Evolutionary conservation across 805 yeast species (phyloP).

Genomic region (Cyberlindnera meyerae): DNA sequence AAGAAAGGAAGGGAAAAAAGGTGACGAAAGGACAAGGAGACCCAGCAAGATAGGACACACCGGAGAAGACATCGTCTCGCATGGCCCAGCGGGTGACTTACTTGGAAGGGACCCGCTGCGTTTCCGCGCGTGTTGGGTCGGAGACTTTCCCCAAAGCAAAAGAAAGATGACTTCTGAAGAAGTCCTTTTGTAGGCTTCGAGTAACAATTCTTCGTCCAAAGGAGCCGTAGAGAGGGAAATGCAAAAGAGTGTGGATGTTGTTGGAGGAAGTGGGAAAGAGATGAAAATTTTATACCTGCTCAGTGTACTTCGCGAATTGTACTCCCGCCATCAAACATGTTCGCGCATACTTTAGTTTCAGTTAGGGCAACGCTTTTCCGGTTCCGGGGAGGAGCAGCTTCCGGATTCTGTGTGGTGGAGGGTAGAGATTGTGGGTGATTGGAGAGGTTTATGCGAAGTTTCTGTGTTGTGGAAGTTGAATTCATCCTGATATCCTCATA

Average conservation of each 20-base stretch:
- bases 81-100: conserved; percentile 12
- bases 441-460: too few species aligned
- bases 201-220: conserved; percentile 66
- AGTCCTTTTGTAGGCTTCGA: conserved; percentile 64
- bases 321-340: too few species aligned
- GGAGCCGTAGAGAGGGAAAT: conserved; percentile 39
- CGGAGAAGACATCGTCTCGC: conserved; percentile 1
- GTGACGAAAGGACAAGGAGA: too few species aligned
- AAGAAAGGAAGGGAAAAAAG: too few species aligned
- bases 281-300: conserved; percentile 4
- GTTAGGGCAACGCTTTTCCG: neutral
- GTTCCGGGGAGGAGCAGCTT: too few species aligned
- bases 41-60: conserved; percentile 5
- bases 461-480: too few species aligned
- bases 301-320: too few species aligned
- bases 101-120: conserved; percentile 32
- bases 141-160: conserved; percentile 87
- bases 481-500: too few species aligned
- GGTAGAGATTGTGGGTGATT: too few species aligned
- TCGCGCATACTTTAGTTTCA: neutral
- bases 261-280: too few species aligned
- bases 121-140: conserved; percentile 71
- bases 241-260: neutral
- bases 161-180: conserved; percentile 9
- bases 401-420: too few species aligned